Evolutionary conservation across 2,329 filamentous ascomycete species (phyloP).

Genomic region (Xylaria digitata): DNA sequence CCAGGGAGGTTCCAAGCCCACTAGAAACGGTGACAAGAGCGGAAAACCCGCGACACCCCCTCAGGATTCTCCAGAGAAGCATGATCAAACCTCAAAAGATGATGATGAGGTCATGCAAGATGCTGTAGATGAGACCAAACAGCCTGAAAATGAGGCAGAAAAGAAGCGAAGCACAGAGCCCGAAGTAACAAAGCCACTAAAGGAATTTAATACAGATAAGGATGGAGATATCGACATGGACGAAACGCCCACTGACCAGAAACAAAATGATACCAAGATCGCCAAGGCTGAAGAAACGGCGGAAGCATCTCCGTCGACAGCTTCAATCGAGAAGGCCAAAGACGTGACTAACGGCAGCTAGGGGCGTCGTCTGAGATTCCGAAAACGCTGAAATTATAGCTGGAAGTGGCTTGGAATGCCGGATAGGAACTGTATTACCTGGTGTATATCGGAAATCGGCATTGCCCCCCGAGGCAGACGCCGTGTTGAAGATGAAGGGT

Average conservation of each 20-base stretch:
- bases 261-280: conserved; percentile 53
- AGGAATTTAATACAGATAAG: conserved; percentile 54
- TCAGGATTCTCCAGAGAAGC: conserved; percentile 33
- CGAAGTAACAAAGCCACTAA: conserved; percentile 33
- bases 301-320: conserved; percentile 22
- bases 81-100: conserved; percentile 36
- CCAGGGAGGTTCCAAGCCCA: conserved; percentile 51
- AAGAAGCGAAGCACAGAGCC: conserved; percentile 45
- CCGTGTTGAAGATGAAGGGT: conserved; percentile 32
- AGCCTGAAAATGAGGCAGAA: conserved; percentile 36
- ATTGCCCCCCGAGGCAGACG: conserved; percentile 22
- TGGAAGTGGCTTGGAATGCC: conserved; percentile 28
- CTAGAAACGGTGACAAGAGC: conserved; percentile 39
- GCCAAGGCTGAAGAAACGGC: conserved; percentile 37
- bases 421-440: conserved; percentile 11
- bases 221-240: conserved; percentile 66
- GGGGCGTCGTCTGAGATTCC: conserved; percentile 1
- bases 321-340: no score
- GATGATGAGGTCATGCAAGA: conserved; percentile 47
- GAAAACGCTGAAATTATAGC: background rate
- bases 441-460: background rate
- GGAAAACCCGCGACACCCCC: conserved; percentile 34
- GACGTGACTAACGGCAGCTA: no score
- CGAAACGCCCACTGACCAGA: conserved; percentile 52
- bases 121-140: conserved; percentile 33